These are phyloP conservation scores for Rosellinia necatrix DNA, from an alignment of 2,329 filamentous ascomycete genomes.

Conservation along the genomic window DNA sequence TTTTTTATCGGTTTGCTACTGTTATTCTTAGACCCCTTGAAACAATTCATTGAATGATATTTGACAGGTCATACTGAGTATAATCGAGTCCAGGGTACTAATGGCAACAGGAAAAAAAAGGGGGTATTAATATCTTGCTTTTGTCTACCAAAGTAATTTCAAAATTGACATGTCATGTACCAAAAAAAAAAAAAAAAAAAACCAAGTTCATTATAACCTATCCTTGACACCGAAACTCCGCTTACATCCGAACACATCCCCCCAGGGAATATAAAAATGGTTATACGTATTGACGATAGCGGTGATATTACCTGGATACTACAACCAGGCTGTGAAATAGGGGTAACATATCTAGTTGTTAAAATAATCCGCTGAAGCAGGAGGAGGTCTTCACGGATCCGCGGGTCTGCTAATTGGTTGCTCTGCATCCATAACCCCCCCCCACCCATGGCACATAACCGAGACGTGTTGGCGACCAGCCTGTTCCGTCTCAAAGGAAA, in stretches of 20 bases:
- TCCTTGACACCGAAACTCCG: slow-evolving; percentile 8
- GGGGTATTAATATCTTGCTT: not conserved
- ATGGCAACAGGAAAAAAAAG: not conserved
- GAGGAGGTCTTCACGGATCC: no score
- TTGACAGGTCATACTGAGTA: not conserved
- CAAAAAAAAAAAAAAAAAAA: not conserved
- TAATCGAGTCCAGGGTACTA: not conserved
- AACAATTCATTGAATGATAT: not conserved
- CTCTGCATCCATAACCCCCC: no score
- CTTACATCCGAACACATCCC: no score
- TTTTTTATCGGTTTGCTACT: not conserved
- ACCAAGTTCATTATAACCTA: not conserved
- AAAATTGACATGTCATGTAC: slow-evolving; percentile 12
- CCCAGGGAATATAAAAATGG: no score
- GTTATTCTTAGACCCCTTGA: not conserved
- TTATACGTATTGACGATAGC: no score
- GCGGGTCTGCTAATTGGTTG: no score
- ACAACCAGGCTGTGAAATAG: no score
- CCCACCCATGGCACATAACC: no score
- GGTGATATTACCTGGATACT: no score
- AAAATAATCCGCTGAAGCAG: no score
- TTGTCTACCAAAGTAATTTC: slow-evolving; percentile 2
- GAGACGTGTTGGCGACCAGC: not conserved
- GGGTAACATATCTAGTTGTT: no score
- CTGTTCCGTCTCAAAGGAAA: not conserved